Conservation (phyloP, 306 rosid genomes). For the Pyrus pyrifolia region DNA sequence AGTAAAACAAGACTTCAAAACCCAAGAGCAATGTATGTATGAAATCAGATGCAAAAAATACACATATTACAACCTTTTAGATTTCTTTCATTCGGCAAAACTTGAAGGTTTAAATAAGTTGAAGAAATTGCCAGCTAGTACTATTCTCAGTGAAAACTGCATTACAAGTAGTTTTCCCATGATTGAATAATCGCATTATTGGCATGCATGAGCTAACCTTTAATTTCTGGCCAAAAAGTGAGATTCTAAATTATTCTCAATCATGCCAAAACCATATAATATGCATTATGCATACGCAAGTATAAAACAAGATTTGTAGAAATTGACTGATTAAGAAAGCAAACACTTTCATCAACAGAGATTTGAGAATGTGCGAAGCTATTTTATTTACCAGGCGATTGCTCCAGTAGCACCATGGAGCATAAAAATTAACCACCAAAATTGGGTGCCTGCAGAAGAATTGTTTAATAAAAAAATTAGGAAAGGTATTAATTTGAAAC, state of each 20-base stretch:
- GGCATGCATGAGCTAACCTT: not conserved
- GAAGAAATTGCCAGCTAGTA: not conserved
- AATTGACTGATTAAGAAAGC: not conserved
- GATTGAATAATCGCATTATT: not conserved
- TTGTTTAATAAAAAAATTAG: constrained; percentile 7
- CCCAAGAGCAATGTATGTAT: not conserved
- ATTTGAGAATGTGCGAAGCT: constrained; percentile 11
- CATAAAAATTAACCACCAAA: constrained; percentile 79
- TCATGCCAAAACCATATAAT: not conserved
- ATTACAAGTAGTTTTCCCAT: not conserved
- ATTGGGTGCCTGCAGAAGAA: constrained; percentile 57
- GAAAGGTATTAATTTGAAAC: not conserved
- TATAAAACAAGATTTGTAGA: not conserved
- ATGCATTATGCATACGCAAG: not conserved
- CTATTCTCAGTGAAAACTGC: not conserved
- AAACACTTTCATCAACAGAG: not conserved
- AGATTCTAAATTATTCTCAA: not conserved
- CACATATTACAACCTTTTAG: not conserved
- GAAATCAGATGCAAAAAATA: not conserved
- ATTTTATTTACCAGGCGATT: constrained; percentile 71
- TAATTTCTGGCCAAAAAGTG: not conserved
- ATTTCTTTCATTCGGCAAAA: not conserved
- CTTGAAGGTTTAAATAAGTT: not conserved
- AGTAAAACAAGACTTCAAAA: not conserved
- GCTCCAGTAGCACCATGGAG: constrained; percentile 99